Conservation (phyloP, 306 rosid genomes). For the Cicer judaicum region DNA sequence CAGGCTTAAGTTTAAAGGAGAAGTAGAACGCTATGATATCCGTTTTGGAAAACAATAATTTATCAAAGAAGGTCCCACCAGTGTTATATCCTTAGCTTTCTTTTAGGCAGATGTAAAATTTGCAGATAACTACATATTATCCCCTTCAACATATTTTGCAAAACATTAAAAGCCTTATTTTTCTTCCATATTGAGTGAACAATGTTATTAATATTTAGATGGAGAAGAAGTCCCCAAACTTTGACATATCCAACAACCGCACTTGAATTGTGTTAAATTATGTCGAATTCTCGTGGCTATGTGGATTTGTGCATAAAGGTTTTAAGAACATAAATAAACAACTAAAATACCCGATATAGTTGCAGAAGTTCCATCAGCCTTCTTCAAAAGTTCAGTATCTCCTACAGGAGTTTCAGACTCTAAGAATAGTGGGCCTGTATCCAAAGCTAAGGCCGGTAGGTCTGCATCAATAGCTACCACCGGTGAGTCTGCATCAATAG, state of each 20-base stretch:
- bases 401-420: slow-evolving; percentile 49
- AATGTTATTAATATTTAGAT: slow-evolving; percentile 9
- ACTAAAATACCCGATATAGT: slow-evolving; percentile 27
- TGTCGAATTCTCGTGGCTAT: slow-evolving; percentile 10
- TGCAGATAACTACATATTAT: not conserved
- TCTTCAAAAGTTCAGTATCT: slow-evolving; percentile 53
- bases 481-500: not conserved
- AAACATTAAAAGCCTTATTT: not conserved
- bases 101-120: not conserved
- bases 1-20: not conserved
- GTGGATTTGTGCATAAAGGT: not conserved
- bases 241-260: slow-evolving; percentile 25
- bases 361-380: slow-evolving; percentile 57
- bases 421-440: not conserved
- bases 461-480: not conserved
- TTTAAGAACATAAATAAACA: slow-evolving; percentile 34
- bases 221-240: not conserved
- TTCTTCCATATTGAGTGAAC: not conserved
- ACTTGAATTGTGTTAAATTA: not conserved
- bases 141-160: not conserved
- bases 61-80: not conserved
- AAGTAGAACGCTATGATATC: not conserved
- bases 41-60: slow-evolving; percentile 1
- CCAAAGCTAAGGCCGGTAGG: not conserved
- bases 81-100: not conserved